phyloP scores from a whole-genome alignment of 352 stramenopile genomes.

The Globisporangium solare region DNA sequence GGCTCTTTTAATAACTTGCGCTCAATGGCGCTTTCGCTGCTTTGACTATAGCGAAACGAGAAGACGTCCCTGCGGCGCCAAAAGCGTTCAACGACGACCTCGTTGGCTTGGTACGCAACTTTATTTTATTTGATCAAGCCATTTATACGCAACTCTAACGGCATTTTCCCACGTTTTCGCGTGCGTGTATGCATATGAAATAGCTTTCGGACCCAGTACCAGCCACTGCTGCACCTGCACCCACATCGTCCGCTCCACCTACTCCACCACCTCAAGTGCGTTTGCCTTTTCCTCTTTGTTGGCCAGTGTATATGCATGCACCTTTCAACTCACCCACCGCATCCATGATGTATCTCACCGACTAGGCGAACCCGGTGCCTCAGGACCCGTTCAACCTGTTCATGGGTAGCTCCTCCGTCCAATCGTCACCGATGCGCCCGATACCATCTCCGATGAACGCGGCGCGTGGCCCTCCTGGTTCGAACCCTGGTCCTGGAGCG shows the following conservation, averaged over 20 bases:
- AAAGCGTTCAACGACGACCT: slow-evolving; percentile 83
- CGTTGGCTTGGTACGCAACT: slow-evolving; percentile 56
- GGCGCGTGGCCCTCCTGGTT: slow-evolving; percentile 19
- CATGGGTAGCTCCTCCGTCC: slow-evolving; percentile 15
- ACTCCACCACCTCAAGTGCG: slow-evolving; percentile 36
- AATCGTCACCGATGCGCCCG: slow-evolving; percentile 22
- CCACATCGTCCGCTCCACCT: slow-evolving; percentile 21
- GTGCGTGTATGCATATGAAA: slow-evolving; percentile 5
- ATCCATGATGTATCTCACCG: background rate
- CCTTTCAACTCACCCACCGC: no score
- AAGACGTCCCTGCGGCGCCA: slow-evolving; percentile 32
- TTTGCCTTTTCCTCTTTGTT: background rate
- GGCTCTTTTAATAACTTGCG: background rate
- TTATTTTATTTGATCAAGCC: background rate
- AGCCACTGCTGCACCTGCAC: slow-evolving; percentile 22
- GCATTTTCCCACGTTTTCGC: background rate
- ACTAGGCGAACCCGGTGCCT: slow-evolving; percentile 15
- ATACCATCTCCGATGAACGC: slow-evolving; percentile 28
- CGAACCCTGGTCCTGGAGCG: slow-evolving; percentile 13
- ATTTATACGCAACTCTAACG: background rate
- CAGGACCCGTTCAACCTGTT: slow-evolving; percentile 81
- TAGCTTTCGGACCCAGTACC: slow-evolving; percentile 64
- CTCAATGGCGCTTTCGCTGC: background rate
- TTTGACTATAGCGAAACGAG: slow-evolving; percentile 36
- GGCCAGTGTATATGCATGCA: no score